Evolutionary conservation across 225 moss, liverwort and hornwort species (phyloP), one percentile per base, ranked within the genome.

Genomic region (Straminergon stramineum): DNA sequence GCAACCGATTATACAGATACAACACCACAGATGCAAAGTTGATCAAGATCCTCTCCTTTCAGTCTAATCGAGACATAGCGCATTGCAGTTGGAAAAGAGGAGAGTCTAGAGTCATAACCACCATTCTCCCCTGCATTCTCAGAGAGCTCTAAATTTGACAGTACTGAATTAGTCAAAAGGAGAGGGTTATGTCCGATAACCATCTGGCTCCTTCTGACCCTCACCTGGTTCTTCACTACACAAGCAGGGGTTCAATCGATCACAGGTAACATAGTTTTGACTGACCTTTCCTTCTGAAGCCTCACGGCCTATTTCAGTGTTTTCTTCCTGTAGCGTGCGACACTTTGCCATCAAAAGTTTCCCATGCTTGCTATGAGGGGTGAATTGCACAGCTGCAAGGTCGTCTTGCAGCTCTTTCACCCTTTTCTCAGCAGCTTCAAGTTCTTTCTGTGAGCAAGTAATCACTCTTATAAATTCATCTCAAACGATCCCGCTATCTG

Each of bases 291-390:
- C 99, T 93, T 97, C 99, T 28, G 99, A 96, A 82, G 97, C 99
- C 91, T 99, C 99, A 52, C 97, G 95, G 39, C 99, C 99, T 79
- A 99, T 99, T 92, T 99, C 97, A 74, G 97, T 95, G 79, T 99
- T 99, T 88, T 99, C 99, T 90, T 99, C 99, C 84, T 99, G 99
- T 79, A 99, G 94, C 53, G 99, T 99, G 84, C 99, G 99, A 92
- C 99, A 99, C 88, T 99, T 99, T 56, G 99, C 97, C 99, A 99
- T 99, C 89, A 99, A 91, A 92, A 97, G 97, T 88, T 97, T 99
- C 60, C 99, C 99, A 92, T 99, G 96, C 90, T 99, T 99, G 90
- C 97, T 99, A 75, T 99, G 99, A 48, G 99, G 97, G 78, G 99
- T 99, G 85, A 99, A 99, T 91, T 99, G 97, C 78, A 97, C 96